Percentiles rank a stretch among this genome's conserved stretches.
Evolutionary conservation across 371 early-diverging fungal species (phyloP).

Genomic region (Mucor piriformis): DNA sequence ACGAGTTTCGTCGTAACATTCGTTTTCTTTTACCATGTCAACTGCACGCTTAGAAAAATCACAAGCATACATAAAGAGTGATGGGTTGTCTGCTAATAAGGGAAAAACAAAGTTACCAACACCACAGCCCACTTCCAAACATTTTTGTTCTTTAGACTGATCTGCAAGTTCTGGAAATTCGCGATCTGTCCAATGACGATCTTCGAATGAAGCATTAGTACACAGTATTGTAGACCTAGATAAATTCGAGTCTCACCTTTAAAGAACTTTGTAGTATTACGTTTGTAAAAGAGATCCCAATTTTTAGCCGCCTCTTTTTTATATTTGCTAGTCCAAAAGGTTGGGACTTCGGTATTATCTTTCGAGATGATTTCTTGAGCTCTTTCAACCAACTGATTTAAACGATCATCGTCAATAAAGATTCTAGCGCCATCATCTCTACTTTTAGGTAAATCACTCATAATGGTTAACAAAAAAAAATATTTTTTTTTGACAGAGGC

Average conservation of each 20-base stretch:
- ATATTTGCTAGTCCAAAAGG: slow-evolving; percentile 84
- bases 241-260: slow-evolving; percentile 48
- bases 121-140: slow-evolving; percentile 91
- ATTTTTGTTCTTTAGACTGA: slow-evolving; percentile 30
- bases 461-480: background rate
- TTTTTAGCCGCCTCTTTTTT: slow-evolving; percentile 81
- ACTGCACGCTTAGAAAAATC: slow-evolving; percentile 85
- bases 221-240: background rate
- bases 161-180: slow-evolving; percentile 87
- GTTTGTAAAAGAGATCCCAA: slow-evolving; percentile 91
- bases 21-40: slow-evolving; percentile 74
- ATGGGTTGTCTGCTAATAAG: slow-evolving; percentile 73
- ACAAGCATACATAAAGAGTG: slow-evolving; percentile 77
- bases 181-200: slow-evolving; percentile 94
- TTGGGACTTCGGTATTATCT: slow-evolving; percentile 68
- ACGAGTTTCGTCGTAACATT: slow-evolving; percentile 60
- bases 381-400: slow-evolving; percentile 55
- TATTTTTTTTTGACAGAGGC: background rate
- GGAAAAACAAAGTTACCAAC: slow-evolving; percentile 97
- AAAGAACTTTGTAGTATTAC: slow-evolving; percentile 92
- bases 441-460: slow-evolving; percentile 6
- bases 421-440: slow-evolving; percentile 22
- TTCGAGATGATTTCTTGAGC: slow-evolving; percentile 67
- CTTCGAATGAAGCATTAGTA: slow-evolving; percentile 26
- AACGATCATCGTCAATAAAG: slow-evolving; percentile 35